Evolutionary conservation across 1,284 basidiomycete genomes (phyloP), one percentile per base, ranked within the genome.

Genomic region (Cryptococcus sp.): DNA sequence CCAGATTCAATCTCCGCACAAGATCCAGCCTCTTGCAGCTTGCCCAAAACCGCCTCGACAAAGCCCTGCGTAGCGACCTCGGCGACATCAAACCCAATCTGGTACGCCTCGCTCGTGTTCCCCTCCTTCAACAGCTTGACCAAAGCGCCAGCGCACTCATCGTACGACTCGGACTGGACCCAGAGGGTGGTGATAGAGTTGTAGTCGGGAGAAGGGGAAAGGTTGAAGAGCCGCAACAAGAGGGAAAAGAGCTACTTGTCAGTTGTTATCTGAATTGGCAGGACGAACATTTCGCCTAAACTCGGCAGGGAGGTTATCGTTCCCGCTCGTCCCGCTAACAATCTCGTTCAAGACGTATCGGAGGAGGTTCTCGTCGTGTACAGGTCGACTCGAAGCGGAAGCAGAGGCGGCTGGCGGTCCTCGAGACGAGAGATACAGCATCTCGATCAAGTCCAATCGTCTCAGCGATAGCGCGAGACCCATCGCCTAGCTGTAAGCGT

Each of bases 61-160:
- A 91, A 97, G 63, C 91, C 90, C 67, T 93, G 90, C 2, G 87
- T 82, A 2, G 89, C 92, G 39, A 91, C 88, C 73, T 95, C 91
- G 16, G 86, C 86, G 45, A 97, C 75, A 71, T 97, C 93, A 65
- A 95, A 97, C 0, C 86, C 89, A 65, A 95, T 83, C 68, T 97
- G 93, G 68, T 90, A 94, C 2, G 89, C 90, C 31, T 92, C 77
- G 5, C 90, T 74, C 33, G 80, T 79, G 1, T 82, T 61, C n/a
- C 60, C 52, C 28, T 57, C 63, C 23, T 63, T 51, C 7, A 72
- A 38, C 35, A 74, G 52, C 47, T 62, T 62, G 35, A 64, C 59
- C 14, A 71, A 46, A 1, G 70, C 60, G 32, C 66, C 56, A 16
- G 57, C 69, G 25, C 61, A 57, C 40, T 90, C 77, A 1, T 82